Evolutionary conservation across 306 rosid genomes (phyloP).

Genomic region (Trichosanthes truncata): DNA sequence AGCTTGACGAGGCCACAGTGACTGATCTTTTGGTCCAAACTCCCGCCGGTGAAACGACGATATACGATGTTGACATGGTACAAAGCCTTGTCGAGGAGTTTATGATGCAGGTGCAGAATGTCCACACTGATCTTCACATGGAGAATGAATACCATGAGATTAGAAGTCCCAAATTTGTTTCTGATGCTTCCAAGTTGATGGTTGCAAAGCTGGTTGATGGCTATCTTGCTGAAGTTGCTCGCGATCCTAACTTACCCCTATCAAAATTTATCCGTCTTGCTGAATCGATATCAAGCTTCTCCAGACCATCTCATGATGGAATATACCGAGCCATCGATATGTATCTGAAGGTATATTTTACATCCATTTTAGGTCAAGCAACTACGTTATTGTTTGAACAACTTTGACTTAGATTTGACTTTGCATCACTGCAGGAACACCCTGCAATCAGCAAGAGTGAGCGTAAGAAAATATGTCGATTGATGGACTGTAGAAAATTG

Average conservation of each 20-base stretch:
- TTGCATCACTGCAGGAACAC: slow-evolving; percentile 53
- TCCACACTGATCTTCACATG: slow-evolving; percentile 28
- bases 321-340: slow-evolving; percentile 85
- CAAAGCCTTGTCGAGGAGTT: slow-evolving; percentile 74
- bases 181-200: slow-evolving; percentile 49
- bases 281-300: slow-evolving; percentile 55
- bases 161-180: slow-evolving; percentile 41
- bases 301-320: slow-evolving; percentile 72
- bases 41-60: slow-evolving; percentile 31
- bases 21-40: slow-evolving; percentile 50
- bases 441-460: slow-evolving; percentile 83
- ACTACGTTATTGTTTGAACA: background rate
- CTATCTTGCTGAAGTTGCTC: slow-evolving; percentile 70
- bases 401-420: background rate
- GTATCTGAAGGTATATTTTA: slow-evolving; percentile 53
- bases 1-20: slow-evolving; percentile 71
- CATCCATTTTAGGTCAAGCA: background rate
- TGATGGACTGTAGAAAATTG: slow-evolving; percentile 87
- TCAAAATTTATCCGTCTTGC: slow-evolving; percentile 51
- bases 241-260: slow-evolving; percentile 54
- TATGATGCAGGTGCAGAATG: slow-evolving; percentile 27
- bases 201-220: slow-evolving; percentile 84
- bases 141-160: slow-evolving; percentile 61
- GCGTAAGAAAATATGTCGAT: slow-evolving; percentile 66
- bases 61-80: slow-evolving; percentile 52